Evolutionary conservation across 164 flowering plant species (phyloP), one percentile per base, ranked within the genome.

Genomic region (Annona squamosa): DNA sequence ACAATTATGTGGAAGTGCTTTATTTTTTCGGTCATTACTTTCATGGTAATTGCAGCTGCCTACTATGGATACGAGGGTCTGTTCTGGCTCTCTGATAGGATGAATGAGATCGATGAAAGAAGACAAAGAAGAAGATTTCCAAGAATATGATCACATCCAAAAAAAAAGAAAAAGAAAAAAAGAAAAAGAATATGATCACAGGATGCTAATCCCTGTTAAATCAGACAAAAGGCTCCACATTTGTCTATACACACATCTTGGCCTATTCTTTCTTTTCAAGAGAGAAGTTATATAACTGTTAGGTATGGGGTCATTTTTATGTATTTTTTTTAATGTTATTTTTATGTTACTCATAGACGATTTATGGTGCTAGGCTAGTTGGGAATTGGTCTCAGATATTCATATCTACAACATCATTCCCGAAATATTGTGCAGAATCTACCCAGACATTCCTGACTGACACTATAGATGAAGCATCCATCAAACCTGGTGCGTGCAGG

Each of bases 31-130:
- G 45, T 72, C 57, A 52, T 88, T 61, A 52, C 80, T 56, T 75
- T 83, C 37, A 69, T 74, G 68, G 19, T 89, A 16, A 46, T 84
- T 59, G 86, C 81, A 18, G 82, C 73, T 9, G 41, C 77, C 46
- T 88, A 83, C 72, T 91, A 72, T 76, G 90, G 98, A 19, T 90
- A 90, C 82, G 85, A 88, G 66, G 94, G 94, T 74, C 93, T 93
- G 18, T 62, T 89, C 65, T 73, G 83, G 86, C 89, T 93, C 63
- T 83, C 87, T 7, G 97, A 93, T 80, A 82, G 94, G 94, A 93
- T 91, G 97, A 91, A 91, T 74, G 89, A 87, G 80, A 75, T 84
- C 63, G 98, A 93, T 68, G 82, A 75, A 65, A 89, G 79, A 77
- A 85, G 84, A 73, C 84, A 75, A 65, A 77, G 83, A 59, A 86